phyloP scores from a whole-genome alignment of 2,329 filamentous ascomycete genomes.

The Fusarium equiseti region DNA sequence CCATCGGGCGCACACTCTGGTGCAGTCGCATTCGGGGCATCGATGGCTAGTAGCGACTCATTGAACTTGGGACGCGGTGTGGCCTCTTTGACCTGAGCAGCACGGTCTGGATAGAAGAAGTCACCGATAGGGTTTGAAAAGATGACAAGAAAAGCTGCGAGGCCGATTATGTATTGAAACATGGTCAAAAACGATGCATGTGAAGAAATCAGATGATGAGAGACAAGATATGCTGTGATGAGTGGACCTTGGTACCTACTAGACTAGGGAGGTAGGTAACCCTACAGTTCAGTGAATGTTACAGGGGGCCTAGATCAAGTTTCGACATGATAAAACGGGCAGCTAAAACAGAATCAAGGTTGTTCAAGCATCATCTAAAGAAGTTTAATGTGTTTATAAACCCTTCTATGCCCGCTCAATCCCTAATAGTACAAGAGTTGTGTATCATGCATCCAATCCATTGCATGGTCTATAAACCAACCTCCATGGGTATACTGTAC shows the following conservation, averaged over 20 bases:
- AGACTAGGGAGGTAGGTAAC: background rate
- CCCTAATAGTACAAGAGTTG: slow-evolving; percentile 34
- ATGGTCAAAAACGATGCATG: slow-evolving; percentile 46
- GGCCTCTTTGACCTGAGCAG: slow-evolving; percentile 25
- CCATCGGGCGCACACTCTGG: slow-evolving; percentile 55
- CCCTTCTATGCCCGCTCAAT: background rate
- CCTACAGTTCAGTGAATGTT: background rate
- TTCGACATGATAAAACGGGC: slow-evolving; percentile 14
- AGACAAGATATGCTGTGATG: slow-evolving; percentile 21
- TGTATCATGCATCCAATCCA: slow-evolving; percentile 9
- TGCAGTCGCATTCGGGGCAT: slow-evolving; percentile 53
- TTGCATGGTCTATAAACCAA: slow-evolving; percentile 1
- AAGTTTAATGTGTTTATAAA: background rate
- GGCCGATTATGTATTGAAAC: slow-evolving; percentile 60
- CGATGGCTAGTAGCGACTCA: slow-evolving; percentile 64
- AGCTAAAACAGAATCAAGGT: background rate
- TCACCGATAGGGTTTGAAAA: slow-evolving; percentile 59
- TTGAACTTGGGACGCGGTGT: slow-evolving; percentile 62
- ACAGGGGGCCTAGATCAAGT: slow-evolving; percentile 1
- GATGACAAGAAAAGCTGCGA: slow-evolving; percentile 58
- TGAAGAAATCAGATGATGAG: background rate
- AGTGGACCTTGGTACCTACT: slow-evolving; percentile 11
- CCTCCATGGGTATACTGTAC: slow-evolving; percentile 26
- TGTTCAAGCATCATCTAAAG: background rate
- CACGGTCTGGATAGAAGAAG: slow-evolving; percentile 50